Conservation (phyloP, 805 yeast genomes). For the Torulaspora maleeae region DNA sequence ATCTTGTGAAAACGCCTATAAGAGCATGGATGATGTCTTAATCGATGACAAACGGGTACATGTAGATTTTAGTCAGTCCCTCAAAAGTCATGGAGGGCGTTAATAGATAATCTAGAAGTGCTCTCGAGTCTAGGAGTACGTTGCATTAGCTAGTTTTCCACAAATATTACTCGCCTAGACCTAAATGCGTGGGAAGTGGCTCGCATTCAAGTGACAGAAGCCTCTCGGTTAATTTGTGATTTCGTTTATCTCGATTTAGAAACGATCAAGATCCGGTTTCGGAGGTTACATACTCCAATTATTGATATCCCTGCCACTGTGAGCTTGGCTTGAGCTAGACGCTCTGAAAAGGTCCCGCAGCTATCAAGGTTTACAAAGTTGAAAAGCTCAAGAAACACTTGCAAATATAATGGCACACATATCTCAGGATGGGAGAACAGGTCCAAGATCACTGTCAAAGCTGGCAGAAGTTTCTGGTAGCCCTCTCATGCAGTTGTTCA, state of each 20-base stretch:
- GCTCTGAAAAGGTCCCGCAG: too few species aligned
- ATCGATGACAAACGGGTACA: slow-evolving; percentile 62
- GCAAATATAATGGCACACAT: neutral
- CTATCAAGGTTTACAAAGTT: neutral
- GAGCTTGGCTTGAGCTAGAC: too few species aligned
- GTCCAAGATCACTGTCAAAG: neutral
- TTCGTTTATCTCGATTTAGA: too few species aligned
- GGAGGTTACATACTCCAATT: too few species aligned
- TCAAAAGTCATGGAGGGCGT: slow-evolving; percentile 15
- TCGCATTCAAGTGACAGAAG: too few species aligned
- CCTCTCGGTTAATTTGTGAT: too few species aligned
- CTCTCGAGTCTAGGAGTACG: too few species aligned
- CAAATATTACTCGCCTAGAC: neutral
- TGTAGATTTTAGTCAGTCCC: slow-evolving; percentile 65
- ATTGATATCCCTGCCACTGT: too few species aligned
- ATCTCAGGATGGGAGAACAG: neutral
- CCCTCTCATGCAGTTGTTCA: slow-evolving; percentile 3
- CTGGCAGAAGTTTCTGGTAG: neutral
- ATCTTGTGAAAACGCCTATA: slow-evolving; percentile 58
- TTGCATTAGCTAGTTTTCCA: neutral
- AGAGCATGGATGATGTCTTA: slow-evolving; percentile 55
- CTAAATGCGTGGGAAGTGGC: too few species aligned
- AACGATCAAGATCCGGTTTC: too few species aligned
- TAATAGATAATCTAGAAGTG: neutral
- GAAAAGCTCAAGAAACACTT: neutral